Base-by-base conservation (phyloP, 1,284 basidiomycete genomes). In the Leccinum solheimii region DNA sequence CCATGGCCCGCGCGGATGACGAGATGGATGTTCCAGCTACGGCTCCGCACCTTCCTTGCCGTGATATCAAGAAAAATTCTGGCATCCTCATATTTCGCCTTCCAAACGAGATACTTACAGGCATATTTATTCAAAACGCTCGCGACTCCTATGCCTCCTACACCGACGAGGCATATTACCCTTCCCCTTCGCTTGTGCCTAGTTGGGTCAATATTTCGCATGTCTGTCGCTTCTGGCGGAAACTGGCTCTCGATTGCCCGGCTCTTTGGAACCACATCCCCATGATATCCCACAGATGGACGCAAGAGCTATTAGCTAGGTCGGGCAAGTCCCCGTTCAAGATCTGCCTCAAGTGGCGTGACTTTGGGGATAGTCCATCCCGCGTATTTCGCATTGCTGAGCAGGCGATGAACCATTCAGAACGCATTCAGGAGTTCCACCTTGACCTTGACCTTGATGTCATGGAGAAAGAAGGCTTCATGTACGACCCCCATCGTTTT, bases 221-320 rank as follows among this genome's bases (percentile, higher is more conserved):
- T 43, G 69, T 78, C 43, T 78, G 68, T 45, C 66, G 63, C 5
- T 63, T 71, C 53, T 79, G 77, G 77, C 69, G 78, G n/a, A 56
- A 63, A 0, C 69, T 76, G 16, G 75, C 77, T 5, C 61, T 77
- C 5, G 65, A 59, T 9, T 71, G 66, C 48, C 70, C 73, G 1
- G 51, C 59, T 26, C 61, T 79, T 16, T 79, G 78, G 78, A 65
- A 68, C 13, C 64, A 58, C 54, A 62, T 74, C 16, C 43, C 67
- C 8, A 67, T 72, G 9, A 58, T 54, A 3, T 67, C 65, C 2
- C 67, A 61, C 1, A 60, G 60, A 11, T 74, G 72, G 69, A 71
- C 69, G 2, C 64, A 72, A 19, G 74, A 70, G 54, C 71, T 79
- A 70, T 57, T 79, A 14, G 54, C 61, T 26, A 65, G 76, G 9